Conservation (phyloP, 2,329 filamentous ascomycete genomes). For the Botrytis fabae region DNA sequence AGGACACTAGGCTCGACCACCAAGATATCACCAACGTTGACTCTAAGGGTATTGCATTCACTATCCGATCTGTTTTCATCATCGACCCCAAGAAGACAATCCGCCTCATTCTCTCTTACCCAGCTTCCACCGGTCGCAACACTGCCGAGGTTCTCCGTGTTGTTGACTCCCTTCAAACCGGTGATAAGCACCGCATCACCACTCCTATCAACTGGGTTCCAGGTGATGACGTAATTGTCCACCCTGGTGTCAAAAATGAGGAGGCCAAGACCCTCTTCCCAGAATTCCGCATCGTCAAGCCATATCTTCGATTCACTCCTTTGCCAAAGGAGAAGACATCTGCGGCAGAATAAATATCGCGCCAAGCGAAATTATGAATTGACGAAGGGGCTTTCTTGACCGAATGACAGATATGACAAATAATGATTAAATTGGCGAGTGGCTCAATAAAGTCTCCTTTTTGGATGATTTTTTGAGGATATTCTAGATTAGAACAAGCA, state of each 20-base stretch:
- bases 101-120: slow-evolving; percentile 88
- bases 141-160: slow-evolving; percentile 76
- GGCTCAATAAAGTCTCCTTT: background rate
- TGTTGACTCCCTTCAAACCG: slow-evolving; percentile 76
- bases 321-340: slow-evolving; percentile 55
- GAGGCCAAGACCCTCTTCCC: slow-evolving; percentile 88
- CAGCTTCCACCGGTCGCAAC: slow-evolving; percentile 85
- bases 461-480: background rate
- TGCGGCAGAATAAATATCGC: slow-evolving; percentile 32
- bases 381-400: background rate
- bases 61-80: slow-evolving; percentile 91
- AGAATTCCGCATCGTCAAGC: slow-evolving; percentile 67
- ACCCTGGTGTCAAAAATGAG: slow-evolving; percentile 77
- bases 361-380: slow-evolving; percentile 5
- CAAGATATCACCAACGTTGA: slow-evolving; percentile 81
- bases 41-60: slow-evolving; percentile 82
- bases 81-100: slow-evolving; percentile 95
- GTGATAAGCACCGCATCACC: slow-evolving; percentile 84
- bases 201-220: slow-evolving; percentile 89
- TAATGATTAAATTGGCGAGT: slow-evolving; percentile 9
- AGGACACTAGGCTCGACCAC: slow-evolving; percentile 63
- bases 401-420: background rate
- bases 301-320: slow-evolving; percentile 72
- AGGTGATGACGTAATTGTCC: slow-evolving; percentile 90
- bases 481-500: background rate